These are phyloP conservation scores for Neonectria neomacrospora DNA, from an alignment of 2,329 filamentous ascomycete species.

Conservation along the genomic window DNA sequence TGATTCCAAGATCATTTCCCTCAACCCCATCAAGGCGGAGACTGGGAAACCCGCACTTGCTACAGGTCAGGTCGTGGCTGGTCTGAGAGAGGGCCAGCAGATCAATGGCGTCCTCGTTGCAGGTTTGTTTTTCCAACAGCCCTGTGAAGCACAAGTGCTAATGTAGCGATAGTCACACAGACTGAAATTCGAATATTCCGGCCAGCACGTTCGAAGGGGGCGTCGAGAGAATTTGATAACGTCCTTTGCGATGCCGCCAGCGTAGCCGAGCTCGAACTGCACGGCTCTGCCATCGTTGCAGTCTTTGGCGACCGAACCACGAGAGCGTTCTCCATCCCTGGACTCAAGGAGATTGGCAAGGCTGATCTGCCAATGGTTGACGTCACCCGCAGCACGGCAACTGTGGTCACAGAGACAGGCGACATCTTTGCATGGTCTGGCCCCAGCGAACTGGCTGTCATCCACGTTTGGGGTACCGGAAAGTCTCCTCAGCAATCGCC, in stretches of 20 bases:
- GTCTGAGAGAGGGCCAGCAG: conserved; percentile 77
- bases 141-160: conserved; percentile 31
- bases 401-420: conserved; percentile 79
- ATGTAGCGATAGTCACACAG: conserved; percentile 62
- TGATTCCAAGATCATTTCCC: conserved; percentile 77
- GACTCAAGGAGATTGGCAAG: conserved; percentile 83
- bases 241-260: conserved; percentile 83
- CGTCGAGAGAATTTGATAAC: conserved; percentile 88
- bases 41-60: conserved; percentile 81
- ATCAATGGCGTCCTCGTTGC: conserved; percentile 85
- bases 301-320: conserved; percentile 85
- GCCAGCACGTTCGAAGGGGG: conserved; percentile 87
- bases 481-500: conserved; percentile 68
- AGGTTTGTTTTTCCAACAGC: conserved; percentile 59
- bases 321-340: conserved; percentile 87
- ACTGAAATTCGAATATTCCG: conserved; percentile 90
- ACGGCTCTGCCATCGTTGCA: conserved; percentile 82
- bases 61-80: conserved; percentile 78
- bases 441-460: conserved; percentile 82
- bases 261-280: conserved; percentile 78
- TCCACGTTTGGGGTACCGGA: conserved; percentile 87
- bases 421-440: conserved; percentile 90
- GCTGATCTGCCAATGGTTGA: conserved; percentile 77
- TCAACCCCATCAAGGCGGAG: conserved; percentile 83
- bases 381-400: conserved; percentile 73